These are phyloP conservation scores for Picochlorum sp. DNA, from an alignment of 139 green algal species.

Conservation along the genomic window DNA sequence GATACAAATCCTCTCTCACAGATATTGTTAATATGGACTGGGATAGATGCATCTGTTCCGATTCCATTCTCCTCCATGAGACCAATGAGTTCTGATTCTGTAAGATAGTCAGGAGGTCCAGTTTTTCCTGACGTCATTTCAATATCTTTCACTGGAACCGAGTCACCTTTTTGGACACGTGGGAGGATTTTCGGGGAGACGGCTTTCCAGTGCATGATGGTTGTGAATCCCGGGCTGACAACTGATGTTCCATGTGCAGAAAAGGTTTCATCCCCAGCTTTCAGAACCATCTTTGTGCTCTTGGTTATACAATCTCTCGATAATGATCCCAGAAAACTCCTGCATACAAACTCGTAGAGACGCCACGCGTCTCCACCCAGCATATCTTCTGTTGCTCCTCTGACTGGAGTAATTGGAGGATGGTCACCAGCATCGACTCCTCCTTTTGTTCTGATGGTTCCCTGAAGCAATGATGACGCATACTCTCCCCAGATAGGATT, in stretches of 20 bases:
- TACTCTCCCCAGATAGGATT: slow-evolving; percentile 79
- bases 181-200: slow-evolving; percentile 53
- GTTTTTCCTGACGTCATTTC: slow-evolving; percentile 55
- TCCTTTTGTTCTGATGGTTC: slow-evolving; percentile 34
- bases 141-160: slow-evolving; percentile 45
- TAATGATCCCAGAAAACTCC: slow-evolving; percentile 79
- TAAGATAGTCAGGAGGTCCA: slow-evolving; percentile 66
- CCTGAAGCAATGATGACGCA: slow-evolving; percentile 42
- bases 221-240: slow-evolving; percentile 58
- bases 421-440: slow-evolving; percentile 76
- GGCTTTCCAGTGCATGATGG: slow-evolving; percentile 75
- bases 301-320: slow-evolving; percentile 47
- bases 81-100: slow-evolving; percentile 75
- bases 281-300: slow-evolving; percentile 40
- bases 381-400: slow-evolving; percentile 52
- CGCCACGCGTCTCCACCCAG: slow-evolving; percentile 76
- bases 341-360: slow-evolving; percentile 64
- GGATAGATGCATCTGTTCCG: slow-evolving; percentile 53
- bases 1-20: slow-evolving; percentile 63
- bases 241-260: slow-evolving; percentile 26
- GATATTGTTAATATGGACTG: slow-evolving; percentile 86
- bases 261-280: slow-evolving; percentile 57
- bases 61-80: slow-evolving; percentile 87
- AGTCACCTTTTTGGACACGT: slow-evolving; percentile 41
- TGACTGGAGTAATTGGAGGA: slow-evolving; percentile 82